These are phyloP conservation scores for Didymella glomerata DNA, from an alignment of 2,329 filamentous ascomycete genomes.

Conservation along the genomic window DNA sequence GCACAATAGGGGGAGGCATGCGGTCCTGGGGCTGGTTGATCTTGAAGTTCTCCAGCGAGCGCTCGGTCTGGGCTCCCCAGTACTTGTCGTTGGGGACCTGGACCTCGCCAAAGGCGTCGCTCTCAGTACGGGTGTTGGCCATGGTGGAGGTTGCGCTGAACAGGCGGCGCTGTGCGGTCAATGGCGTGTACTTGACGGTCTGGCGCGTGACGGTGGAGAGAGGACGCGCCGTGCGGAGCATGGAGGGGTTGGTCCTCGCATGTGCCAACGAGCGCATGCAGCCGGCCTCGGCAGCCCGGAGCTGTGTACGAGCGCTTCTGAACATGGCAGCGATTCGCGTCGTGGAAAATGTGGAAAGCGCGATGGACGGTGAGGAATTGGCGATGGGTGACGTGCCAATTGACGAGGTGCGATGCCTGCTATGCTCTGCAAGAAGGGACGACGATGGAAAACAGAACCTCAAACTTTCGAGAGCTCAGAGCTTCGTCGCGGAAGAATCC, in stretches of 20 bases:
- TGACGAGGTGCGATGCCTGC: slow-evolving; percentile 17
- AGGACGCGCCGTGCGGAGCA: slow-evolving; percentile 34
- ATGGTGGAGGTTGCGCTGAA: slow-evolving; percentile 48
- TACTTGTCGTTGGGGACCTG: slow-evolving; percentile 92
- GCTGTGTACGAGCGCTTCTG: slow-evolving; percentile 43
- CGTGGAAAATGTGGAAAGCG: slow-evolving; percentile 5
- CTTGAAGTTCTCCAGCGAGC: slow-evolving; percentile 95
- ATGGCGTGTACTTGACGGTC: slow-evolving; percentile 28
- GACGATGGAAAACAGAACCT: slow-evolving; percentile 16
- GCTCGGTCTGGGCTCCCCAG: slow-evolving; percentile 98
- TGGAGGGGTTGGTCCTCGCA: slow-evolving; percentile 46
- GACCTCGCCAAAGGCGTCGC: slow-evolving; percentile 97
- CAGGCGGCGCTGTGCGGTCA: slow-evolving; percentile 37
- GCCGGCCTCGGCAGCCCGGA: slow-evolving; percentile 49
- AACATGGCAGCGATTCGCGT: slow-evolving; percentile 42
- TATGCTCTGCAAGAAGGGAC: slow-evolving; percentile 7
- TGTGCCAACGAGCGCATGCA: slow-evolving; percentile 47
- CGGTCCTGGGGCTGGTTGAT: slow-evolving; percentile 99
- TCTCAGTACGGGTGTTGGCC: slow-evolving; percentile 77
- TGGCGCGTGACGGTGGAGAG: slow-evolving; percentile 41
- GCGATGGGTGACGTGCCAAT: slow-evolving; percentile 17
- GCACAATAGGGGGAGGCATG: slow-evolving; percentile 92
- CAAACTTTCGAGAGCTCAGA: slow-evolving; percentile 15
- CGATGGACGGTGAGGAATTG: slow-evolving; percentile 9
- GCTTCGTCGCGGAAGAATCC: slow-evolving; percentile 16